Conservation (phyloP, 495 filamentous ascomycete species). For the Aspergillus bertholletiae region DNA sequence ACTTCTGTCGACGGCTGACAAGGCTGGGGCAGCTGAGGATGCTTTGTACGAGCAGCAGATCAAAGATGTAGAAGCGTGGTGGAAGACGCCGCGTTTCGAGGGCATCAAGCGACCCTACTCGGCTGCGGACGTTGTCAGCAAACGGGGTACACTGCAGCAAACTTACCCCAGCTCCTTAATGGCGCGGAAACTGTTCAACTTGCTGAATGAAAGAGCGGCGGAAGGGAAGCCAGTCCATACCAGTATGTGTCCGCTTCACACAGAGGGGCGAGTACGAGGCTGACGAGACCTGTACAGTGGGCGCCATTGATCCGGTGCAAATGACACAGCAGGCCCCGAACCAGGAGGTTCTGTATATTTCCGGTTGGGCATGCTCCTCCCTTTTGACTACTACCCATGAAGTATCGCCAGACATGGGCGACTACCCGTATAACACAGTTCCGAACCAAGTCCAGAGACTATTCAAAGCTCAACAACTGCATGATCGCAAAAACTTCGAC, state of each 20-base stretch:
- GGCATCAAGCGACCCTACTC: constrained; percentile 91
- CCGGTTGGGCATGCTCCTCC: constrained; percentile 95
- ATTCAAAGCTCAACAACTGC: constrained; percentile 93
- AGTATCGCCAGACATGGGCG: constrained; percentile 93
- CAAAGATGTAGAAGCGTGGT: constrained; percentile 81
- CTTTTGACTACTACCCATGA: constrained; percentile 92
- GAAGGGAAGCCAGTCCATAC: constrained; percentile 87
- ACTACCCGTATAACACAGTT: constrained; percentile 98
- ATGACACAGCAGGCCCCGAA: constrained; percentile 98
- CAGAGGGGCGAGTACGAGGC: constrained; percentile 7
- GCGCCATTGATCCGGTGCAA: constrained; percentile 95
- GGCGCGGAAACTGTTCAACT: constrained; percentile 90
- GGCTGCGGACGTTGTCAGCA: constrained; percentile 86
- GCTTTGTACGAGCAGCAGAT: constrained; percentile 75
- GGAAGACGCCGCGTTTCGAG: constrained; percentile 73
- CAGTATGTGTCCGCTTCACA: constrained; percentile 47
- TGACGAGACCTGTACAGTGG: constrained; percentile 55
- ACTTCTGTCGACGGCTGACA: constrained; percentile 66
- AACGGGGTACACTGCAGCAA: constrained; percentile 82
- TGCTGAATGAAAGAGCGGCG: constrained; percentile 71
- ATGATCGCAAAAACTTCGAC: constrained; percentile 95
- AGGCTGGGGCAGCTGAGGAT: constrained; percentile 77
- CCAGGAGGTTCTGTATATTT: constrained; percentile 94
- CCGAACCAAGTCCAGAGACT: constrained; percentile 96
- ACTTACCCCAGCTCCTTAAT: constrained; percentile 86